phyloP scores from a whole-genome alignment of 805 yeast species.

The Yarrowia deformans region DNA sequence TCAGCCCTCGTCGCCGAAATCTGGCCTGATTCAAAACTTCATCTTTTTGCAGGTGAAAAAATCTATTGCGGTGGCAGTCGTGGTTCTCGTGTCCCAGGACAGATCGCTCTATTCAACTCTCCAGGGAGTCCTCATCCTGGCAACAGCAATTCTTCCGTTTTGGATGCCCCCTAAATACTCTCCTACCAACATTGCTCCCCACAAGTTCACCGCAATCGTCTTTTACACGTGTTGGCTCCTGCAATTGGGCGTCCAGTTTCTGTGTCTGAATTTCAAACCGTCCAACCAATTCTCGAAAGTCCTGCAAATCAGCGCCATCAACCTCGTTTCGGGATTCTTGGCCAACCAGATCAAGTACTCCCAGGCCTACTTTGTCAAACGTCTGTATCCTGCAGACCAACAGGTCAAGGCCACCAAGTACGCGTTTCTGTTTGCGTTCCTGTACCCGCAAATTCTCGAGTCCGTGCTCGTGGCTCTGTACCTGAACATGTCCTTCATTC shows the following conservation, averaged over 20 bases:
- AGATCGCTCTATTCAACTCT: background rate
- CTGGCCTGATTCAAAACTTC: slow-evolving; percentile 15
- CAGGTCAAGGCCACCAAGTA: slow-evolving; percentile 4
- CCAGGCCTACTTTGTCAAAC: slow-evolving; percentile 23
- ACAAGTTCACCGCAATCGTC: slow-evolving; percentile 16
- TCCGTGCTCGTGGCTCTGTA: slow-evolving; percentile 7
- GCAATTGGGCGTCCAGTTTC: slow-evolving; percentile 8
- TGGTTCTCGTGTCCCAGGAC: background rate
- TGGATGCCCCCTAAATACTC: background rate
- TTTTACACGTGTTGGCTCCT: slow-evolving; percentile 23
- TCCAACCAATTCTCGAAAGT: background rate
- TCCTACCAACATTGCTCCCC: slow-evolving; percentile 1
- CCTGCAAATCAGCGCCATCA: slow-evolving; percentile 1
- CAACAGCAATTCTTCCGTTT: background rate
- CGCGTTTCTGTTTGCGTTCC: slow-evolving; percentile 11
- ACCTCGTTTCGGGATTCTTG: background rate
- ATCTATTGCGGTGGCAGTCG: background rate
- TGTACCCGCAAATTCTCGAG: slow-evolving; percentile 13
- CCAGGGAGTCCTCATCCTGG: slow-evolving; percentile 2
- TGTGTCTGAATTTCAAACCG: slow-evolving; percentile 3
- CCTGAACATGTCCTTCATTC: background rate
- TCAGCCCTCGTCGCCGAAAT: background rate
- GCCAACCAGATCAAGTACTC: slow-evolving; percentile 28
- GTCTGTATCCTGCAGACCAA: slow-evolving; percentile 2
- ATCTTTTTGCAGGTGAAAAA: slow-evolving; percentile 11